Conservation (phyloP, 73 alveolate genomes). For the Stentor coeruleus region DNA sequence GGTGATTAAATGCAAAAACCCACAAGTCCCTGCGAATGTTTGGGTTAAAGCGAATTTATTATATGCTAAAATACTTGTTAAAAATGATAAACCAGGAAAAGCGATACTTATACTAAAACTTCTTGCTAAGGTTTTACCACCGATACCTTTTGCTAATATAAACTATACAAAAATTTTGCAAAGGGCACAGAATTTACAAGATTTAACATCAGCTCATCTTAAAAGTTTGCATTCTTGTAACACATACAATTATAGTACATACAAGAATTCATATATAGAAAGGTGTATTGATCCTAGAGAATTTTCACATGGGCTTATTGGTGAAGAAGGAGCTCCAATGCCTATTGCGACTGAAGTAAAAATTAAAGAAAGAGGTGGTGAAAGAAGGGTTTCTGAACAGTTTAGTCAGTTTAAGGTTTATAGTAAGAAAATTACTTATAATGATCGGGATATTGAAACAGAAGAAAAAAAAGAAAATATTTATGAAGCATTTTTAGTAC, state of each 20-base stretch:
- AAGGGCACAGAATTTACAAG: neutral
- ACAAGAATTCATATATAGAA: neutral
- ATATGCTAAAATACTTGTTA: neutral
- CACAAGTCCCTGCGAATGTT: slow-evolving; percentile 5
- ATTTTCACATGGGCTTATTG: neutral
- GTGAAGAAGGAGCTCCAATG: slow-evolving; percentile 2
- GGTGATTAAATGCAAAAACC: slow-evolving; percentile 8
- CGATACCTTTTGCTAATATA: neutral
- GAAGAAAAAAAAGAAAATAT: neutral
- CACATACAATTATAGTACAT: neutral
- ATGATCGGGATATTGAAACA: neutral
- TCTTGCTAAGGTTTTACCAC: slow-evolving; percentile 6
- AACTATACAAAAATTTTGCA: slow-evolving; percentile 9
- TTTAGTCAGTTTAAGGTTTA: neutral
- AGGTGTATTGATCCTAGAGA: neutral
- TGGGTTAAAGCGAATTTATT: neutral
- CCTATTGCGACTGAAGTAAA: neutral
- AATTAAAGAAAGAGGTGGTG: too few relatives aligned
- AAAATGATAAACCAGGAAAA: neutral
- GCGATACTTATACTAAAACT: neutral
- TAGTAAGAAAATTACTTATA: neutral
- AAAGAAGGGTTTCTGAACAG: neutral
- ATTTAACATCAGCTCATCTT: neutral
- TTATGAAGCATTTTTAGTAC: neutral
- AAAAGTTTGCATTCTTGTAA: neutral